Conservation (phyloP, 139 green algal species). For the Ettlia oleoabundans region DNA sequence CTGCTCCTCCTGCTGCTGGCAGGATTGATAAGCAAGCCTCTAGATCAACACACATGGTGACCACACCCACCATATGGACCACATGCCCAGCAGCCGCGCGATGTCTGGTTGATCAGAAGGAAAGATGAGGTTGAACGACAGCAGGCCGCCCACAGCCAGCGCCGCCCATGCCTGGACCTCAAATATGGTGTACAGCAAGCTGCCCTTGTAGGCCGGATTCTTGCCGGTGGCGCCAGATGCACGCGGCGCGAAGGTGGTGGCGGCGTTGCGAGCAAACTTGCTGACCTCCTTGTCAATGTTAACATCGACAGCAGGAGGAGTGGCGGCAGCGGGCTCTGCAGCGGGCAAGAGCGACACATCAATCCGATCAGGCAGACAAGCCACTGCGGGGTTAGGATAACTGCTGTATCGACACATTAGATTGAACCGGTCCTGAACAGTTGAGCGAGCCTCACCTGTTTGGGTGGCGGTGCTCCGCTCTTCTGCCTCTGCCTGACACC, state of each 20-base stretch:
- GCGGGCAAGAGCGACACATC: too few relatives aligned
- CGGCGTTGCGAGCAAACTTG: slow-evolving; percentile 71
- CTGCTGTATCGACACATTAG: too few relatives aligned
- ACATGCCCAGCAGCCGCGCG: slow-evolving; percentile 95
- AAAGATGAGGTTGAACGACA: slow-evolving; percentile 97
- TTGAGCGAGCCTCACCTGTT: neutral
- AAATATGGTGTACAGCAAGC: slow-evolving; percentile 74
- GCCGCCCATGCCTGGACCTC: slow-evolving; percentile 82
- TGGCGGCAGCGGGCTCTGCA: neutral
- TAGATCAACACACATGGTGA: too few relatives aligned
- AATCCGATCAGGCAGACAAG: too few relatives aligned
- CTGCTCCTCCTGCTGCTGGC: too few relatives aligned
- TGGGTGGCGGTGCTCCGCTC: neutral
- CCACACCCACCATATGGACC: slow-evolving; percentile 78
- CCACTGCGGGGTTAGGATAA: too few relatives aligned
- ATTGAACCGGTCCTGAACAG: too few relatives aligned
- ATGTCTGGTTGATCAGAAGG: slow-evolving; percentile 94
- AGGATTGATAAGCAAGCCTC: too few relatives aligned
- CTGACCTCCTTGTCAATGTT: slow-evolving; percentile 53
- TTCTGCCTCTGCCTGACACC: slow-evolving; percentile 6
- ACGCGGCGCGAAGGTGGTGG: slow-evolving; percentile 88
- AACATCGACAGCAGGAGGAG: neutral
- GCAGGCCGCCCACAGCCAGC: slow-evolving; percentile 79
- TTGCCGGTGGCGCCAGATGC: slow-evolving; percentile 70
- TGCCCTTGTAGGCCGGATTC: slow-evolving; percentile 91